These are phyloP conservation scores for Galeopsis tetrahit DNA, from an alignment of 257 asterid genomes.

Conservation along the genomic window DNA sequence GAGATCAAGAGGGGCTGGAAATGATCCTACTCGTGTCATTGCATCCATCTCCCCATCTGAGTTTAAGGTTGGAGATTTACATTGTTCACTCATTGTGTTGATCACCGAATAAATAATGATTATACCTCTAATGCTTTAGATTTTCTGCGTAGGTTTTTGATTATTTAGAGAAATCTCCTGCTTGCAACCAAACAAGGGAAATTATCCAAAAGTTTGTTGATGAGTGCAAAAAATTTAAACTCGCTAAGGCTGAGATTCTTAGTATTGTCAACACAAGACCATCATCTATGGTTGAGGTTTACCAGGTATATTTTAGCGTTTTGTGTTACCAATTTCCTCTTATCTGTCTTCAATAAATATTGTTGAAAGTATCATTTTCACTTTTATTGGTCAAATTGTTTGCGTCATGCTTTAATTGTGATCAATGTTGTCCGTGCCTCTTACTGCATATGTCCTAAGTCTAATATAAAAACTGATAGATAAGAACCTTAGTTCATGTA, in stretches of 20 bases:
- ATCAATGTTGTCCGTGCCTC: neutral
- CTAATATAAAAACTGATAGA: neutral
- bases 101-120: neutral
- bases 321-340: conserved; percentile 1
- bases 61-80: conserved; percentile 61
- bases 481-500: neutral
- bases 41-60: conserved; percentile 66
- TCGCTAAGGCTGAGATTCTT: conserved; percentile 74
- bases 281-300: conserved; percentile 51
- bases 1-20: conserved; percentile 83
- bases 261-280: conserved; percentile 76
- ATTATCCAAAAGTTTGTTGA: conserved; percentile 40
- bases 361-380: conserved; percentile 3
- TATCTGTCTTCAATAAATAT: neutral
- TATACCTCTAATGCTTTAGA: neutral
- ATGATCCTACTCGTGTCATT: conserved; percentile 67
- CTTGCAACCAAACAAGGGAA: conserved; percentile 69
- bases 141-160: conserved; percentile 62
- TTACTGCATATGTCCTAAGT: neutral
- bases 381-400: neutral
- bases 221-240: conserved; percentile 56
- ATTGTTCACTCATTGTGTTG: neutral
- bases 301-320: conserved; percentile 48
- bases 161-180: conserved; percentile 67
- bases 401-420: neutral